These are phyloP conservation scores for Elongisporangium prolatum DNA, from an alignment of 352 stramenopile species.

Conservation along the genomic window DNA sequence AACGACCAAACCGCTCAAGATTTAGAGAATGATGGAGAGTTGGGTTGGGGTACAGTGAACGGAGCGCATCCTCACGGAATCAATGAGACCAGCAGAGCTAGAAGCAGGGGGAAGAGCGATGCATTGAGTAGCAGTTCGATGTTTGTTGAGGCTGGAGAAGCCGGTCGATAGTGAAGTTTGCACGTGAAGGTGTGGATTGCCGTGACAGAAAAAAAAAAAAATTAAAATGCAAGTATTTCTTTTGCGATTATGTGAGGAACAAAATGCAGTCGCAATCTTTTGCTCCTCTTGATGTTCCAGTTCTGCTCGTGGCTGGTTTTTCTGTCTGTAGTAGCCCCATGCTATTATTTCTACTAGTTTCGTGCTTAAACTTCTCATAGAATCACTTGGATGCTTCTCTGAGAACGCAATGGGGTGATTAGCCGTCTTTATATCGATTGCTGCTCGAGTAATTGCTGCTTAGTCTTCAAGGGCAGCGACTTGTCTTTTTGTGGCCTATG, in stretches of 20 bases:
- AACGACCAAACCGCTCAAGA: constrained; percentile 2
- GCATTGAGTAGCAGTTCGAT: background rate
- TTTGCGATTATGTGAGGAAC: background rate
- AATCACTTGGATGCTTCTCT: background rate
- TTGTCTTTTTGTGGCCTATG: background rate
- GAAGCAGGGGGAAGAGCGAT: background rate
- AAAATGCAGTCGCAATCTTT: background rate
- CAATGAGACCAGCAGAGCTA: background rate
- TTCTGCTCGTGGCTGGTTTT: background rate
- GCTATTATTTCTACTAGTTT: background rate
- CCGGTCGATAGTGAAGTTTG: background rate
- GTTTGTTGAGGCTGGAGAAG: background rate
- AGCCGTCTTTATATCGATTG: background rate
- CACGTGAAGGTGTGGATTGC: background rate
- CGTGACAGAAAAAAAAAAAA: background rate
- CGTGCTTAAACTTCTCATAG: background rate
- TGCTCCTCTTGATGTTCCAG: background rate
- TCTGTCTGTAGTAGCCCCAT: background rate
- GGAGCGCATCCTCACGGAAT: background rate
- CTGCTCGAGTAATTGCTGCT: background rate
- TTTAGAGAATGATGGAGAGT: too few species aligned
- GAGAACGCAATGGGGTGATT: background rate
- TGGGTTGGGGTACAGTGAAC: background rate
- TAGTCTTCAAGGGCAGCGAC: background rate
- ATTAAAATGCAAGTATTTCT: background rate